Evolutionary conservation across 2,329 filamentous ascomycete species (phyloP).

Genomic region (Davidsoniella eucalypti): DNA sequence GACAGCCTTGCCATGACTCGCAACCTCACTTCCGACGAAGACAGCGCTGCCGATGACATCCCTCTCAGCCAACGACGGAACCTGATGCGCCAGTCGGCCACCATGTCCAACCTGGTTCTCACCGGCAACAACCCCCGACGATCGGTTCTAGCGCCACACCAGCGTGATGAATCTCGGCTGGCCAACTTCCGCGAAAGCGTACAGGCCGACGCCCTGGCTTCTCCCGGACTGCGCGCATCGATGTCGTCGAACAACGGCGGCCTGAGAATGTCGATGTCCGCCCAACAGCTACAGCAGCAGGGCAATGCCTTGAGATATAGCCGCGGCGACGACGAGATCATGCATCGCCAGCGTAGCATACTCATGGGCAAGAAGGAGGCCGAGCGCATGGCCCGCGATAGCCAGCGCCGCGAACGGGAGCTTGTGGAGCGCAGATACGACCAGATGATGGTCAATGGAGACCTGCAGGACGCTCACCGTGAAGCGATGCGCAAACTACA

Average conservation of each 20-base stretch:
- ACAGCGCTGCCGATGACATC: constrained; percentile 39
- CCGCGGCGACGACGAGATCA: constrained; percentile 26
- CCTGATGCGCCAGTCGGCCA: constrained; percentile 38
- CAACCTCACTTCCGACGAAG: neutral
- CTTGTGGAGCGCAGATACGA: constrained; percentile 49
- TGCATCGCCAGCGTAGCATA: constrained; percentile 35
- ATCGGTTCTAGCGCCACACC: constrained; percentile 24
- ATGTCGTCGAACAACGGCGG: neutral
- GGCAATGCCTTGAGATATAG: constrained; percentile 12
- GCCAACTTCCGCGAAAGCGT: constrained; percentile 52
- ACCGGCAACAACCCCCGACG: constrained; percentile 39
- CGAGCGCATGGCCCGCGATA: constrained; percentile 41
- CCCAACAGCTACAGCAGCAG: neutral
- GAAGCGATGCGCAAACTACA: constrained; percentile 74
- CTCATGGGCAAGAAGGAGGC: constrained; percentile 48
- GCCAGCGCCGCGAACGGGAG: constrained; percentile 39
- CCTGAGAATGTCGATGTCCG: neutral
- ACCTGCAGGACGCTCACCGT: constrained; percentile 60
- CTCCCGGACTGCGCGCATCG: neutral
- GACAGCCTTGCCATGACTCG: neutral
- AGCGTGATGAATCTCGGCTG: constrained; percentile 43
- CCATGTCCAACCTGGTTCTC: constrained; percentile 21
- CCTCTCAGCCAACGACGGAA: constrained; percentile 52
- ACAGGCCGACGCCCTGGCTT: constrained; percentile 39
- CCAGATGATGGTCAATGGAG: constrained; percentile 57